phyloP scores from a whole-genome alignment of 768 basidiomycete genomes.

The Gloeophyllum trabeum region DNA sequence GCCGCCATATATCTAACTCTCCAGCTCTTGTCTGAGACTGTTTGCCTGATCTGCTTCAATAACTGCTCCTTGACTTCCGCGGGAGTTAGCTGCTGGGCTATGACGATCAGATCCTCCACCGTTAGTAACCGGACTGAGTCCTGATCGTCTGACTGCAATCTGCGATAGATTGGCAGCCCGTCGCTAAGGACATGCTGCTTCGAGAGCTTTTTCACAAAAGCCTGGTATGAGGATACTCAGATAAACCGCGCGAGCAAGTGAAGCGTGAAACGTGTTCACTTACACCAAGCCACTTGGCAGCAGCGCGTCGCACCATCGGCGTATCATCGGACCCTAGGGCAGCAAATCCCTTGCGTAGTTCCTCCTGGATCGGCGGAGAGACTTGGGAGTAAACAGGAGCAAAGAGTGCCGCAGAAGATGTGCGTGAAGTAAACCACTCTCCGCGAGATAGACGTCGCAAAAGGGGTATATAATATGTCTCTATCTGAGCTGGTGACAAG shows the following conservation, averaged over 20 bases:
- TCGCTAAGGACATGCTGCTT: slow-evolving; percentile 78
- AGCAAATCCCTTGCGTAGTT: slow-evolving; percentile 77
- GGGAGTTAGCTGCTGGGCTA: slow-evolving; percentile 75
- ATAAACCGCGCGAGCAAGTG: too few relatives aligned
- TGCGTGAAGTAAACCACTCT: slow-evolving; percentile 98
- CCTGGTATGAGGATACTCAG: slow-evolving; percentile 39
- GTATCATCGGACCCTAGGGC: slow-evolving; percentile 88
- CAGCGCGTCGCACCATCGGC: slow-evolving; percentile 95
- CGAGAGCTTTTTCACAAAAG: slow-evolving; percentile 68
- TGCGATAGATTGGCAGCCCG: slow-evolving; percentile 84
- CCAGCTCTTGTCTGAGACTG: slow-evolving; percentile 95
- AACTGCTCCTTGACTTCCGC: slow-evolving; percentile 89
- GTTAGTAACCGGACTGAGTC: slow-evolving; percentile 95
- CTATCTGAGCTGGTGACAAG: slow-evolving; percentile 70
- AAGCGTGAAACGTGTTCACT: slow-evolving; percentile 22
- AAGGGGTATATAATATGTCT: slow-evolving; percentile 86
- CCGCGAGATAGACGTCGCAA: slow-evolving; percentile 81
- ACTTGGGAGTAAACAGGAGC: slow-evolving; percentile 82
- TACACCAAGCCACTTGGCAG: slow-evolving; percentile 94
- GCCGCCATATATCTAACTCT: slow-evolving; percentile 98
- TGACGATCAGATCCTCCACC: slow-evolving; percentile 89
- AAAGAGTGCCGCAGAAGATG: slow-evolving; percentile 90
- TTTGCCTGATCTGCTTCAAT: slow-evolving; percentile 77
- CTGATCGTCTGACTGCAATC: slow-evolving; percentile 92
- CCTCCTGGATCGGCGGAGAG: slow-evolving; percentile 64